Evolutionary conservation across 345 rosid species (phyloP).

Genomic region (Odontarrhena argentea): DNA sequence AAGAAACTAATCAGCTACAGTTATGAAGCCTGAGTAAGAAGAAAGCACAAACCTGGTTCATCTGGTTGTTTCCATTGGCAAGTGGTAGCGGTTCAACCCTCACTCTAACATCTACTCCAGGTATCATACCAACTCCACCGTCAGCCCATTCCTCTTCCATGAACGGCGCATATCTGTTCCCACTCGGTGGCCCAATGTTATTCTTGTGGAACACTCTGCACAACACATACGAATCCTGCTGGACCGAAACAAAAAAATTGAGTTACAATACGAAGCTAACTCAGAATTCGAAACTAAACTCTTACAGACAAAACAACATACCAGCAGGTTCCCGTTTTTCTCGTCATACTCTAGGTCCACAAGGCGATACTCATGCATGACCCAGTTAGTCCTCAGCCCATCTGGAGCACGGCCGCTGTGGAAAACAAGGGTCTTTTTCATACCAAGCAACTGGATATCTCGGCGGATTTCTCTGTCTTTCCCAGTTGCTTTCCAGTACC

Average conservation of each 20-base stretch:
- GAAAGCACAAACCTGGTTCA: constrained; percentile 53
- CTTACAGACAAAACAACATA: constrained; percentile 9
- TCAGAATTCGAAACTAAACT: constrained; percentile 11
- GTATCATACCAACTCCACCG: constrained; percentile 51
- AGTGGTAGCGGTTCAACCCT: constrained; percentile 39
- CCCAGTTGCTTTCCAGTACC: constrained; percentile 97
- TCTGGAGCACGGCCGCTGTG: constrained; percentile 86
- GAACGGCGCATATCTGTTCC: constrained; percentile 78
- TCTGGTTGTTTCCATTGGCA: constrained; percentile 28
- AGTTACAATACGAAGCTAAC: constrained; percentile 19
- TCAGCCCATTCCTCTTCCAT: constrained; percentile 83
- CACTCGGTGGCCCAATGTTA: constrained; percentile 89
- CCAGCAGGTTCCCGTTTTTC: constrained; percentile 55
- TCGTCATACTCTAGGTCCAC: constrained; percentile 70
- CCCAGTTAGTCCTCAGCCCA: constrained; percentile 90
- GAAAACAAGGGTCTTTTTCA: constrained; percentile 91
- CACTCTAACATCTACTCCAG: constrained; percentile 55
- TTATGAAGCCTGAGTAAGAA: constrained; percentile 1
- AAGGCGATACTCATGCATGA: constrained; percentile 93
- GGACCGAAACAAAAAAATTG: constrained; percentile 34
- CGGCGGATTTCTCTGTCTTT: constrained; percentile 76
- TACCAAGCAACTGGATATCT: constrained; percentile 53
- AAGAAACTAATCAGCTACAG: constrained; percentile 17
- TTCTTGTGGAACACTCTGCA: constrained; percentile 93
- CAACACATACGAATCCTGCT: constrained; percentile 69